Conservation (phyloP, 2,329 filamentous ascomycete species). For the Trichoderma sp. region DNA sequence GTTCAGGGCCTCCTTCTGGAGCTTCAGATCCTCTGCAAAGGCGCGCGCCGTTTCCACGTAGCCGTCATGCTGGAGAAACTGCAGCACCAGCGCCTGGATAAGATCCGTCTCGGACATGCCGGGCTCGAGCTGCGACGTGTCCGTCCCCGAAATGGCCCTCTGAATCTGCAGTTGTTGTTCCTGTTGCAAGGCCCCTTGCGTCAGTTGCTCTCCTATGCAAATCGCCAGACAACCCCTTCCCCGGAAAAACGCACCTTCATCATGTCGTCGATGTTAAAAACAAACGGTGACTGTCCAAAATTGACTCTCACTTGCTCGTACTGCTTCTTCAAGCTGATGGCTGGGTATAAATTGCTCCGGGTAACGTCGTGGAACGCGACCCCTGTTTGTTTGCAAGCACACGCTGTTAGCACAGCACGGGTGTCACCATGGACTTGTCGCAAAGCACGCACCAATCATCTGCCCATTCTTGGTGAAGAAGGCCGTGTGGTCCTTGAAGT, state of each 20-base stretch:
- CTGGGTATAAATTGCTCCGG: constrained; percentile 65
- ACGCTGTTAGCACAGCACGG: background rate
- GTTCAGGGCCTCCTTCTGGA: constrained; percentile 71
- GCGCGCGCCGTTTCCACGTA: constrained; percentile 91
- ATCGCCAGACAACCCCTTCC: background rate
- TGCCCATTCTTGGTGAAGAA: constrained; percentile 70
- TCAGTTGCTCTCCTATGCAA: background rate
- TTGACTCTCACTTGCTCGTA: constrained; percentile 65
- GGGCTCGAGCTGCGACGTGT: constrained; percentile 63
- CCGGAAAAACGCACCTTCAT: constrained; percentile 62
- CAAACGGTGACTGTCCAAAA: constrained; percentile 75
- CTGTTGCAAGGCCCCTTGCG: constrained; percentile 41
- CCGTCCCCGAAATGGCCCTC: constrained; percentile 60
- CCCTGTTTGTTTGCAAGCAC: constrained; percentile 58
- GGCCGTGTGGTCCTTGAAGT: constrained; percentile 64
- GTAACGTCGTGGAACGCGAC: constrained; percentile 69
- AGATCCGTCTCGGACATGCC: constrained; percentile 73
- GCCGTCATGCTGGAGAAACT: constrained; percentile 92
- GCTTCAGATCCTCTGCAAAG: constrained; percentile 79
- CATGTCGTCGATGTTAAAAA: constrained; percentile 88
- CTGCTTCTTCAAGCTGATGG: constrained; percentile 65
- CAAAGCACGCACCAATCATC: constrained; percentile 51
- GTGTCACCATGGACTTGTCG: background rate
- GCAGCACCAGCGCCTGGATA: constrained; percentile 77
- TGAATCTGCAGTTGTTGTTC: constrained; percentile 62